Evolutionary conservation across 1,284 basidiomycete genomes (phyloP).

Genomic region (Porodaedalea pini): DNA sequence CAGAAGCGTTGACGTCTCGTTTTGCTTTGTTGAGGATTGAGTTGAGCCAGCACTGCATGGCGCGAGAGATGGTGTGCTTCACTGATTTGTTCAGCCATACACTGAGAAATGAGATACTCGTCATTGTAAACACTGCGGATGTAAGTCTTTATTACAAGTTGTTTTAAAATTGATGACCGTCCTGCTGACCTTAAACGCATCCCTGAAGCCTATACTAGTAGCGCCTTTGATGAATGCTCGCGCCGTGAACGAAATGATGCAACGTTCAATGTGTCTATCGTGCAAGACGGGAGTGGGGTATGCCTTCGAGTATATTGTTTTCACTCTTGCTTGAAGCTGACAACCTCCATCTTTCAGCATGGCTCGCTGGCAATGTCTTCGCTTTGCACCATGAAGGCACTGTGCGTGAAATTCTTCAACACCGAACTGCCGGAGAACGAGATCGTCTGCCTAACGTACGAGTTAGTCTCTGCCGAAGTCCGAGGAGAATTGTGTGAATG

Average conservation of each 20-base stretch:
- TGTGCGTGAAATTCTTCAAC: conserved; percentile 24
- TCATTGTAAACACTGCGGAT: conserved; percentile 26
- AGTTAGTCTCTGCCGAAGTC: conserved; percentile 21
- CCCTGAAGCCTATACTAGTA: conserved; percentile 24
- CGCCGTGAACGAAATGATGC: conserved; percentile 23
- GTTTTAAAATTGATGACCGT: not conserved
- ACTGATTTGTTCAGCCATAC: conserved; percentile 27
- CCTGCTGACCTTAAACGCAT: not conserved
- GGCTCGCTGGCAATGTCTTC: conserved; percentile 26
- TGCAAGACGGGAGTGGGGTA: conserved; percentile 27
- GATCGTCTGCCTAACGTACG: conserved; percentile 23
- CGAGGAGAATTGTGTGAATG: not conserved
- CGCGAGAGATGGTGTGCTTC: conserved; percentile 24
- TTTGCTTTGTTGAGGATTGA: conserved; percentile 22
- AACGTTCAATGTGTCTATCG: conserved; percentile 24
- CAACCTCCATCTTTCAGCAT: conserved; percentile 18
- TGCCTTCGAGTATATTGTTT: not conserved
- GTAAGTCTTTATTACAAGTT: not conserved
- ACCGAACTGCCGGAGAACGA: conserved; percentile 24
- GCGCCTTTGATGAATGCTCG: conserved; percentile 26
- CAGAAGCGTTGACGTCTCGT: conserved; percentile 20
- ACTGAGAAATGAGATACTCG: conserved; percentile 24
- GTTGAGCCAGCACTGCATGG: conserved; percentile 25
- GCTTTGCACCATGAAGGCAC: conserved; percentile 23
- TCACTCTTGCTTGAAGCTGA: not conserved